Percentiles rank a stretch among this genome's conserved stretches.
phyloP scores from a whole-genome alignment of 2,329 filamentous ascomycete genomes.

The Plenodomus tracheiphilus region DNA sequence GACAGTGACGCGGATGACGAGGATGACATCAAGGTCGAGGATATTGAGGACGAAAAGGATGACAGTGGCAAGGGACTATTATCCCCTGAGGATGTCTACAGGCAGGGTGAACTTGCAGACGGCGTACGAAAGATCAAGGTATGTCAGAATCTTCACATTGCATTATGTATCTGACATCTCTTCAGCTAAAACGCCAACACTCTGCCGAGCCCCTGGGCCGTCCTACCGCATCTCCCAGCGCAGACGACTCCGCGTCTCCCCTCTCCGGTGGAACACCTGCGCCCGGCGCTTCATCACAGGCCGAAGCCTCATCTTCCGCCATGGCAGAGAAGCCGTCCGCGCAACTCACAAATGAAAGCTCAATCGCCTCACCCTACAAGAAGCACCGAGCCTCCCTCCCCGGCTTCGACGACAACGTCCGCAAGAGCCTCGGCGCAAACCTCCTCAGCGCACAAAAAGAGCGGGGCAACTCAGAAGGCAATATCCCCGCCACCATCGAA shows the following conservation, averaged over 20 bases:
- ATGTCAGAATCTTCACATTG: slow-evolving; percentile 33
- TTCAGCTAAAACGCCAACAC: slow-evolving; percentile 77
- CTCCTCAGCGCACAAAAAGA: slow-evolving; percentile 39
- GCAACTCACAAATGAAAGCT: slow-evolving; percentile 53
- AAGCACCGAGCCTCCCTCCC: slow-evolving; percentile 69
- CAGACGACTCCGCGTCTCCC: slow-evolving; percentile 31
- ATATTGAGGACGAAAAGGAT: slow-evolving; percentile 61
- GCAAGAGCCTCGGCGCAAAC: slow-evolving; percentile 41
- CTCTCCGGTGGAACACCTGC: slow-evolving; percentile 29
- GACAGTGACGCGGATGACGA: slow-evolving; percentile 79
- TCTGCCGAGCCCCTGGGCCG: slow-evolving; percentile 68
- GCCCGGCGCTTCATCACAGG: slow-evolving; percentile 14
- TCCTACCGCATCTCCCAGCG: slow-evolving; percentile 23
- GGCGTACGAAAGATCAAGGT: slow-evolving; percentile 82
- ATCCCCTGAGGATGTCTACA: slow-evolving; percentile 71
- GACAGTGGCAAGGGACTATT: slow-evolving; percentile 58
- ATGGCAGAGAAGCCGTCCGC: slow-evolving; percentile 33
- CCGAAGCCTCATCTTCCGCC: slow-evolving; percentile 34
- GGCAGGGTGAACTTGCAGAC: slow-evolving; percentile 75
- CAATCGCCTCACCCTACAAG: slow-evolving; percentile 73
- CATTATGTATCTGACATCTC: slow-evolving; percentile 17
- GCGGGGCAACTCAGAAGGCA: slow-evolving; percentile 37
- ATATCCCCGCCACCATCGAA: slow-evolving; percentile 29
- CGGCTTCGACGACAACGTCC: slow-evolving; percentile 50
- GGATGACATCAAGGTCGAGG: slow-evolving; percentile 66